A percentile compares a stretch with the other conserved stretches of the same genome.
phyloP scores from a whole-genome alignment of 129 eudicot species.

The Deinandra increscens region DNA sequence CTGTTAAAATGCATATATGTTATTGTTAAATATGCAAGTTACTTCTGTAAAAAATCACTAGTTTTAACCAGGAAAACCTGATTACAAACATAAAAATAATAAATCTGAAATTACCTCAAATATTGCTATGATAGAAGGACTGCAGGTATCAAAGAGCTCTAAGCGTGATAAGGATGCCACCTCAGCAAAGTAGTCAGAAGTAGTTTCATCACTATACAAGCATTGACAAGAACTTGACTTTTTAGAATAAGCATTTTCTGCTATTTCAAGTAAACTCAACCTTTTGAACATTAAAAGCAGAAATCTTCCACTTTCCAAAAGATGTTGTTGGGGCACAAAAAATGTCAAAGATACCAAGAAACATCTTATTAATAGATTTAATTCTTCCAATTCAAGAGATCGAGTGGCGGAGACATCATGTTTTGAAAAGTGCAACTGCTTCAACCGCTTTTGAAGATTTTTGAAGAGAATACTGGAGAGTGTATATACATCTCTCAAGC shows the following conservation, averaged over 20 bases:
- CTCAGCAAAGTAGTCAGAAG: conserved; percentile 35
- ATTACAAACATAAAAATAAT: neutral
- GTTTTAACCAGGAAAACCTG: neutral
- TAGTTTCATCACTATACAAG: conserved; percentile 23
- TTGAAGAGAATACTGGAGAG: conserved; percentile 56
- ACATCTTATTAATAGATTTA: conserved; percentile 58
- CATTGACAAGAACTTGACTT: conserved; percentile 39
- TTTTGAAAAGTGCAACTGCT: conserved; percentile 33
- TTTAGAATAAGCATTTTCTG: conserved; percentile 26
- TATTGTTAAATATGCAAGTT: neutral
- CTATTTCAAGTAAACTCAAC: conserved; percentile 37
- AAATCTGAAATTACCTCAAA: conserved; percentile 57
- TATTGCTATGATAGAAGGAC: conserved; percentile 36
- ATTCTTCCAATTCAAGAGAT: conserved; percentile 41
- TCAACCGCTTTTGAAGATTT: conserved; percentile 45
- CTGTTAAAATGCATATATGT: conserved; percentile 41
- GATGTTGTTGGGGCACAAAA: conserved; percentile 32
- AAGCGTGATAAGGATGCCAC: conserved; percentile 45
- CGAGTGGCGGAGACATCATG: conserved; percentile 27
- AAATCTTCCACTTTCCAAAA: conserved; percentile 43
- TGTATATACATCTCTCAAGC: conserved; percentile 38
- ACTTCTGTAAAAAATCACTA: neutral
- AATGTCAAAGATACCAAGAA: conserved; percentile 50
- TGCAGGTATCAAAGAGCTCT: conserved; percentile 44
- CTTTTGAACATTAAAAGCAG: conserved; percentile 41